Conservation (phyloP, 768 basidiomycete species). For the Naganishia friedmannii region DNA sequence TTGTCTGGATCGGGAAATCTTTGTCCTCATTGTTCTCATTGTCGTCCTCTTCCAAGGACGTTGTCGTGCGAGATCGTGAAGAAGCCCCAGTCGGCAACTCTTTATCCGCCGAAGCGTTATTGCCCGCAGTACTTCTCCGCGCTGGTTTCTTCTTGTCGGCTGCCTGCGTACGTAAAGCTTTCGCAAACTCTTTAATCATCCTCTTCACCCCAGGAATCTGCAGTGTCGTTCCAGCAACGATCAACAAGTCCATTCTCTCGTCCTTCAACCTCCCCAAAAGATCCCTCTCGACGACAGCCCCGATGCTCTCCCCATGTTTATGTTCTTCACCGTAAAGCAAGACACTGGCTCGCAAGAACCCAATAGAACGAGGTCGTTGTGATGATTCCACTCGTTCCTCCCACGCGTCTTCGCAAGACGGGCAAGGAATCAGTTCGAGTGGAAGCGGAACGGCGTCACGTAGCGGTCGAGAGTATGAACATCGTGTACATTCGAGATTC, state of each 20-base stretch:
- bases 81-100: neutral
- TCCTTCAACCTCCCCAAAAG: constrained; percentile 60
- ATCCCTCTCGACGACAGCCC: constrained; percentile 76
- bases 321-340: constrained; percentile 88
- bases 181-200: constrained; percentile 76
- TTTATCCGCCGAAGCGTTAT: constrained; percentile 1
- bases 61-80: constrained; percentile 10
- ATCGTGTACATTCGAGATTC: constrained; percentile 73
- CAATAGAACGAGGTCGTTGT: constrained; percentile 75
- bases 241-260: constrained; percentile 69
- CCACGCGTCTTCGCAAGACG: constrained; percentile 70
- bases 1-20: constrained; percentile 60
- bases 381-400: constrained; percentile 68
- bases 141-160: constrained; percentile 24
- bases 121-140: neutral
- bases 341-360: constrained; percentile 77
- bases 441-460: constrained; percentile 63
- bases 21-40: constrained; percentile 42
- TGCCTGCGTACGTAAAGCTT: constrained; percentile 59
- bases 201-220: constrained; percentile 86
- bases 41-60: constrained; percentile 5
- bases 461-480: constrained; percentile 70
- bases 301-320: constrained; percentile 76
- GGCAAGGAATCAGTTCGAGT: constrained; percentile 67
- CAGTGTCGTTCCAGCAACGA: constrained; percentile 87